Percentiles rank a stretch among this genome's conserved stretches.
Conservation (phyloP, 441 rosid species). For the Populus hybrid region DNA sequence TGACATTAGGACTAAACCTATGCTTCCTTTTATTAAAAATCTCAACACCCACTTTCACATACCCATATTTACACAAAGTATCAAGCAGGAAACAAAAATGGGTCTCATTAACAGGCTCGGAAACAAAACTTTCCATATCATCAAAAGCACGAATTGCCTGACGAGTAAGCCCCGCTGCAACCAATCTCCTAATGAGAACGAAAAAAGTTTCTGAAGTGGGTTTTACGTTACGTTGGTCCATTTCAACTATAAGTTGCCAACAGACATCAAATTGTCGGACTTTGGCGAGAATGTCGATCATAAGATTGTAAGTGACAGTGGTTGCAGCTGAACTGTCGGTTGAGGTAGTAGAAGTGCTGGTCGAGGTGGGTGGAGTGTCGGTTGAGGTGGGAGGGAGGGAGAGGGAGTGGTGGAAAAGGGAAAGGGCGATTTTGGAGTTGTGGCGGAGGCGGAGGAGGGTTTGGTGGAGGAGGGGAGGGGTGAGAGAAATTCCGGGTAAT, state of each 20-base stretch:
- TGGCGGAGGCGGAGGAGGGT: conserved; percentile 90
- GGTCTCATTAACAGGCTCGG: conserved; percentile 14
- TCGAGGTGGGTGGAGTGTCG: conserved; percentile 17
- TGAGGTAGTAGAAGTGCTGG: conserved; percentile 38
- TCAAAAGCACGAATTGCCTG: conserved; percentile 72
- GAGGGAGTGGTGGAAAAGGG: conserved; percentile 67
- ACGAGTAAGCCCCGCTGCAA: conserved; percentile 76
- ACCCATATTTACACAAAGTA: conserved; percentile 75
- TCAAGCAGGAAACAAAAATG: conserved; percentile 55
- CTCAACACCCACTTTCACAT: conserved; percentile 61
- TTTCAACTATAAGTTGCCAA: conserved; percentile 63
- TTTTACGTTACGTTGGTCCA: conserved; percentile 38
- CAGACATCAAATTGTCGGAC: conserved; percentile 86
- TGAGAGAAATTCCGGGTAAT: conserved; percentile 67
- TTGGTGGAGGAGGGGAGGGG: conserved; percentile 62
- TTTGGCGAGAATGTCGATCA: conserved; percentile 66
- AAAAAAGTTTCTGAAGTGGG: conserved; percentile 57
- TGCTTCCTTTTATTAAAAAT: conserved; percentile 47
- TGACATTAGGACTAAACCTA: conserved; percentile 41
- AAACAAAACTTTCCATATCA: conserved; percentile 54
- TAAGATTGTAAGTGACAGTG: conserved; percentile 47
- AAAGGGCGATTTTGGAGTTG: conserved; percentile 71
- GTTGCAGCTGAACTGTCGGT: conserved; percentile 13
- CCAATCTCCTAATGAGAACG: conserved; percentile 52
- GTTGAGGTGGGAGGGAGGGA: conserved; percentile 48